A percentile compares a stretch with the other conserved stretches of the same genome.
Conservation (phyloP, 768 basidiomycete species). For the Mycena alexandri region DNA sequence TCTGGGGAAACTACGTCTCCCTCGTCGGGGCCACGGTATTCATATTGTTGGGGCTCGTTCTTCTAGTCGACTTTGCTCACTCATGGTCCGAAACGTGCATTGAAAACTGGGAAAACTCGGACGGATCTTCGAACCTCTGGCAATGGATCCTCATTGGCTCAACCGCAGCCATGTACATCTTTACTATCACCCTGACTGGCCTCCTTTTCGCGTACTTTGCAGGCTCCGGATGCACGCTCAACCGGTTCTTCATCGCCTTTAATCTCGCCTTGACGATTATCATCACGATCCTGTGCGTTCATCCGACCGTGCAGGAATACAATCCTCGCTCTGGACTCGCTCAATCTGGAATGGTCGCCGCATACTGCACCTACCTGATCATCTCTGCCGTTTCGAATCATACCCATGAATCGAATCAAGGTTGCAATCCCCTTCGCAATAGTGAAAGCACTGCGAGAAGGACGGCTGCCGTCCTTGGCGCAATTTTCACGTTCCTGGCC, state of each 20-base stretch:
- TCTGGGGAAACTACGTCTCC: slow-evolving; percentile 95
- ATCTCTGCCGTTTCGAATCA: slow-evolving; percentile 96
- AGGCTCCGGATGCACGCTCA: slow-evolving; percentile 86
- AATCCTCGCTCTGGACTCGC: slow-evolving; percentile 96
- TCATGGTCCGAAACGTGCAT: slow-evolving; percentile 98
- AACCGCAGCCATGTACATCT: slow-evolving; percentile 89
- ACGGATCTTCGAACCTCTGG: slow-evolving; percentile 85
- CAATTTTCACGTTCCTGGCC: slow-evolving; percentile 95
- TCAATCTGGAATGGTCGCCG: slow-evolving; percentile 97
- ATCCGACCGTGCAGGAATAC: slow-evolving; percentile 89
- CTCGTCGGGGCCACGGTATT: slow-evolving; percentile 94
- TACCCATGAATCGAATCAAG: slow-evolving; percentile 69
- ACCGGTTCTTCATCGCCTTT: slow-evolving; percentile 97
- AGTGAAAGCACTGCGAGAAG: slow-evolving; percentile 73
- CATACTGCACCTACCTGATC: slow-evolving; percentile 96
- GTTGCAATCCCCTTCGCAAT: slow-evolving; percentile 90
- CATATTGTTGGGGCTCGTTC: slow-evolving; percentile 96
- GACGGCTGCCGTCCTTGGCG: slow-evolving; percentile 91
- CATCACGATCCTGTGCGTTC: slow-evolving; percentile 85
- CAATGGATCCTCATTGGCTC: slow-evolving; percentile 96
- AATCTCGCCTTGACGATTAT: slow-evolving; percentile 87
- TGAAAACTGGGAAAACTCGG: slow-evolving; percentile 91
- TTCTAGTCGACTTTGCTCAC: slow-evolving; percentile 98
- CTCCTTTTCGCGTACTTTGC: slow-evolving; percentile 95
- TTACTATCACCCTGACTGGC: slow-evolving; percentile 86